These are phyloP conservation scores for Ceratocystiopsis brevicomis DNA, from an alignment of 2,329 filamentous ascomycete species.

Conservation along the genomic window DNA sequence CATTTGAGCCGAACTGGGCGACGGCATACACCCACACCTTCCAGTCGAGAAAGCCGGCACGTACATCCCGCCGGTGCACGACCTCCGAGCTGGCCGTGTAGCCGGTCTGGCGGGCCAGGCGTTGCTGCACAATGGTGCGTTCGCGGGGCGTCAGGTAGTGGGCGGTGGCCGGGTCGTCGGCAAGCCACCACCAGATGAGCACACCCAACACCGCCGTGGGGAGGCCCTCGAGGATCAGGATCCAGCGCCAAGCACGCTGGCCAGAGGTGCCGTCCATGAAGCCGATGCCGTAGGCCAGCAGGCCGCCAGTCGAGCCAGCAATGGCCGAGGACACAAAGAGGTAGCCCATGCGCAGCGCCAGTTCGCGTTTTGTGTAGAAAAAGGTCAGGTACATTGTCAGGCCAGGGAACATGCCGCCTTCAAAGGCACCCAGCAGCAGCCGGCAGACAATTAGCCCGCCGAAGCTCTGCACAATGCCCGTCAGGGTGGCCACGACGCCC, in stretches of 20 bases:
- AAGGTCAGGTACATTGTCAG: conserved; percentile 44
- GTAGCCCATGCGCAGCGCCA: conserved; percentile 52
- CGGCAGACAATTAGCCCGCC: conserved; percentile 46
- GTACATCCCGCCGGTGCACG: conserved; percentile 40
- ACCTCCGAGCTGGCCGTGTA: conserved; percentile 25
- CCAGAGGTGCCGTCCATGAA: conserved; percentile 48
- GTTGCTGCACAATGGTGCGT: conserved; percentile 23
- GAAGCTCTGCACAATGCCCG: conserved; percentile 47
- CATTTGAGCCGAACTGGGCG: conserved; percentile 54
- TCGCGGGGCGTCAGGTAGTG: conserved; percentile 37
- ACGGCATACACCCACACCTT: conserved; percentile 53
- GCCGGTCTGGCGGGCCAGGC: conserved; percentile 23
- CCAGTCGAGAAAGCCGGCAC: conserved; percentile 52
- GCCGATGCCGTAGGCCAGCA: conserved; percentile 47
- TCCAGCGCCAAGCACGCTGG: conserved; percentile 53
- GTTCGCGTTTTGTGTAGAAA: conserved; percentile 53
- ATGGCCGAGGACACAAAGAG: conserved; percentile 51
- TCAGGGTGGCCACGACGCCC: conserved; percentile 51
- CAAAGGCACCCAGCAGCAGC: conserved; percentile 42
- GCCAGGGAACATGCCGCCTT: conserved; percentile 30
- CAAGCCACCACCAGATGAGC: conserved; percentile 35
- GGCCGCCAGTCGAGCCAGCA: conserved; percentile 53
- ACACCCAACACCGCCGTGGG: conserved; percentile 35
- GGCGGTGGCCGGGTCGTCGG: conserved; percentile 40
- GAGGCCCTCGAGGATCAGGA: conserved; percentile 39